Base-by-base conservation (phyloP, 305 asterid species). In the Plantago coronopus region DNA sequence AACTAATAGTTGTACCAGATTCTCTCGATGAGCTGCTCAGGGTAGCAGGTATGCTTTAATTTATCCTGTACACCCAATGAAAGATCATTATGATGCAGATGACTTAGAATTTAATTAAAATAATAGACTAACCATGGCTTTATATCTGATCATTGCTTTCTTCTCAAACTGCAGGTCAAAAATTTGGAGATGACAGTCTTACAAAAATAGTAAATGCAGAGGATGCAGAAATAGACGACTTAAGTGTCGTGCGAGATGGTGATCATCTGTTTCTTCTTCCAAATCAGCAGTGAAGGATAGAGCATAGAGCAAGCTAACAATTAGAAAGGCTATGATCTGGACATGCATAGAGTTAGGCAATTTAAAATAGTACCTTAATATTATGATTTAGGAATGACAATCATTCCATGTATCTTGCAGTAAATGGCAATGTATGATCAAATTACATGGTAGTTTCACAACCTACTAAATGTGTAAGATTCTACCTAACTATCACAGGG, bases 141-240 rank as follows among this genome's bases (percentile, higher is more conserved):
- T 61, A 57, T 34, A 57, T 69, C 74, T 70, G 68, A 69, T 59
- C 21, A 44, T 58, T 53, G 31, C 54, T 47, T 51, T 63, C 57
- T 66, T 62, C 64, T 67, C 67, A 59, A 74, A 69, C 72, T 87
- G 83, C 94, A 90, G 97, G 89, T 75, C 43, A 81, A 64, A 88
- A 80, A 71, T 88, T 83, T 61, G 96, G 84, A 38, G 85, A 74
- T 44, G 69, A 72, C 71, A 80, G 75, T 57, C 62, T 88, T 46
- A 69, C 84, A 56, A 72, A 72, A 50, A 70, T 88, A 38, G 73
- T 75, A 68, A 82, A 75, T 69, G 82, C 83, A 61, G 97, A 90
- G 65, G 73, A 86, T 62, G 96, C 95, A 69, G 96, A 88, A 72
- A 76, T 90, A 76, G 95, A 90, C 22, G 94, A 90, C 72, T 5